Conservation (phyloP, 768 basidiomycete genomes). For the Russula virescens region DNA sequence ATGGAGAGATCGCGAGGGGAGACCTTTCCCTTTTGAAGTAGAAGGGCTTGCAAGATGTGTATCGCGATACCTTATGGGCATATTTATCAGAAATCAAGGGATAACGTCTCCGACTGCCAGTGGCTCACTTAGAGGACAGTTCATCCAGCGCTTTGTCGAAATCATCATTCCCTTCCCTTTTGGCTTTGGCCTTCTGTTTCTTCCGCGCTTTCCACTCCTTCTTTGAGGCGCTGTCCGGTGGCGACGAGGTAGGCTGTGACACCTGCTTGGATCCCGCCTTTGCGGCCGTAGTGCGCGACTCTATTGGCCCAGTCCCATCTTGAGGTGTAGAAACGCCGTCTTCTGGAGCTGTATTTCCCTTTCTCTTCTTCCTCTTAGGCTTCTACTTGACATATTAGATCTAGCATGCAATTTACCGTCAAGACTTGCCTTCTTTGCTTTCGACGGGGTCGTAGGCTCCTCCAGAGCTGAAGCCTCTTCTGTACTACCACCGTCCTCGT, state of each 20-base stretch:
- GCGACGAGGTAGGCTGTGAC: constrained; percentile 11
- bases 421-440: constrained; percentile 25
- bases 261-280: constrained; percentile 1
- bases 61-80: constrained; percentile 43
- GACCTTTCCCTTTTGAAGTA: constrained; percentile 14
- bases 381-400: constrained; percentile 21
- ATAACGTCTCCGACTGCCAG: constrained; percentile 2
- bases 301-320: constrained; percentile 4
- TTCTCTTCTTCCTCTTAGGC: constrained; percentile 41
- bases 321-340: neutral
- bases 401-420: neutral
- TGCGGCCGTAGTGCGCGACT: neutral
- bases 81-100: neutral
- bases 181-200: constrained; percentile 60
- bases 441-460: neutral
- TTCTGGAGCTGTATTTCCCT: neutral
- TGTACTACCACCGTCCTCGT: neutral
- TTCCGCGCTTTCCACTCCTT: constrained; percentile 53
- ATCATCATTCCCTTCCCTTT: constrained; percentile 61
- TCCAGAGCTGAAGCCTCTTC: constrained; percentile 11
- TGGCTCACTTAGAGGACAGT: constrained; percentile 63
- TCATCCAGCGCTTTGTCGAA: constrained; percentile 82
- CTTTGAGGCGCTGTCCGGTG: constrained; percentile 26
- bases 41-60: constrained; percentile 34
- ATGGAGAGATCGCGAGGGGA: constrained; percentile 29